Base-by-base conservation (phyloP, 495 filamentous ascomycete species). In the Daldinia loculata region DNA sequence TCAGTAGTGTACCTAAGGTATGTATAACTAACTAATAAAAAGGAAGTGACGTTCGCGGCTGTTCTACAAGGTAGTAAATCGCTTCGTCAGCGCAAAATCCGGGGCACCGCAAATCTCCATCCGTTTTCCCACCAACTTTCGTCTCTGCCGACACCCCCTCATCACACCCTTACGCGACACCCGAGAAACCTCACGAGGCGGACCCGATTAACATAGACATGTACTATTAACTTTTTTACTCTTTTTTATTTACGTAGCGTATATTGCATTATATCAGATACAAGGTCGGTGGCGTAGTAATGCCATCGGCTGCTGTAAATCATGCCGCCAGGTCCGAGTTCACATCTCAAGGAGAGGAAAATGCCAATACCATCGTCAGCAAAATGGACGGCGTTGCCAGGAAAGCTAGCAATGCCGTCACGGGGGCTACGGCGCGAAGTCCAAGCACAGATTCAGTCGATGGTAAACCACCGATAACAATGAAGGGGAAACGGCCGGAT, bases 281-380 rank as follows among this genome's bases (percentile, higher is more conserved):
- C 45, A 63, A 61, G 72, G 75, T 74, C 75, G 64, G 69, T 73
- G 75, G 75, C 69, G 59, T 36, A 79, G 82, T 80, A 77, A 86
- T 85, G 81, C 79, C 84, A 79, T 75, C 80, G 80, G 82, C 81
- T 61, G 76, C 82, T 74, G 69, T 80, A 64, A 79, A 80, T 71
- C 78, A 86, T 84, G 84, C 75, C 77, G 74, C 84, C 67, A 79
- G 82, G 76, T 79, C 80, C 76, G 77, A 76, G 70, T 75, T 80
- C 70, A 70, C 78, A 75, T 67, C 79, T 71, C 79, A 79, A 52
- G 67, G 71, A 75, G 62, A 70, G 74, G 75, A 74, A 69, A 63
- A 76, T 66, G 75, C 76, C 58, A 71, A 66, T 56, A 36, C 56
- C 52, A 58, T 77, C 51, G 56, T 69, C 62, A 64, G 65, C 65